A percentile compares a stretch with the other conserved stretches of the same genome.
These are phyloP conservation scores for Macroventuria anomochaeta DNA, from an alignment of 2,329 filamentous ascomycete genomes.

Conservation along the genomic window DNA sequence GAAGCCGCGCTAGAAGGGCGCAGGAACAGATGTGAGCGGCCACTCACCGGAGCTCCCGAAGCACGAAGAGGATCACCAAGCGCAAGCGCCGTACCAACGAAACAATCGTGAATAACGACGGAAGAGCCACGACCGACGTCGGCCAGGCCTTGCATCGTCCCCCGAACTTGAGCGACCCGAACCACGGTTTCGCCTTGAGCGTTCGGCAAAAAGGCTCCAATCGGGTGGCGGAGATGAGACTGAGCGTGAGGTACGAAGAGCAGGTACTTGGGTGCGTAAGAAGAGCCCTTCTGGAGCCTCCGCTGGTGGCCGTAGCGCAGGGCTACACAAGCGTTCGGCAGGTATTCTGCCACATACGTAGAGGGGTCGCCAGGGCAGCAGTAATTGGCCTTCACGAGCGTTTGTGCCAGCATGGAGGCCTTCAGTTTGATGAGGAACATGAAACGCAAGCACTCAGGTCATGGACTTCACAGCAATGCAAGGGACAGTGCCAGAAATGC, in stretches of 20 bases:
- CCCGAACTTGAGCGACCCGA: conserved; percentile 4
- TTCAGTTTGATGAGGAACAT: background rate
- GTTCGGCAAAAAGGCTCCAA: background rate
- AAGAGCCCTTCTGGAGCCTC: conserved; percentile 19
- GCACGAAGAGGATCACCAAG: conserved; percentile 8
- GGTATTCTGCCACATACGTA: conserved; percentile 4
- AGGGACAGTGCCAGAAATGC: background rate
- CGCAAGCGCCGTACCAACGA: conserved; percentile 5
- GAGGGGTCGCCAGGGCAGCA: background rate
- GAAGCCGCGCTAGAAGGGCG: conserved; percentile 13
- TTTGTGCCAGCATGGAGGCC: background rate
- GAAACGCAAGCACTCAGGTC: too few relatives aligned
- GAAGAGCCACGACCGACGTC: background rate
- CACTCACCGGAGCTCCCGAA: conserved; percentile 8
- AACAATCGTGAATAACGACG: background rate
- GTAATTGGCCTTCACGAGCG: background rate
- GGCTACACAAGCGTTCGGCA: conserved; percentile 12
- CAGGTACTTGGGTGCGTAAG: background rate
- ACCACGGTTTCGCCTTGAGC: background rate
- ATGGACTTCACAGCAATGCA: background rate
- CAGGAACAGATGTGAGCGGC: conserved; percentile 12
- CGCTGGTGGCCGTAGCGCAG: conserved; percentile 28
- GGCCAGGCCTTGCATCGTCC: conserved; percentile 8
- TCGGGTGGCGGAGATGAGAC: background rate
- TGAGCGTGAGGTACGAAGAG: background rate